These are phyloP conservation scores for Candolleomyces eurysporus DNA, from an alignment of 768 basidiomycete species.

Conservation along the genomic window DNA sequence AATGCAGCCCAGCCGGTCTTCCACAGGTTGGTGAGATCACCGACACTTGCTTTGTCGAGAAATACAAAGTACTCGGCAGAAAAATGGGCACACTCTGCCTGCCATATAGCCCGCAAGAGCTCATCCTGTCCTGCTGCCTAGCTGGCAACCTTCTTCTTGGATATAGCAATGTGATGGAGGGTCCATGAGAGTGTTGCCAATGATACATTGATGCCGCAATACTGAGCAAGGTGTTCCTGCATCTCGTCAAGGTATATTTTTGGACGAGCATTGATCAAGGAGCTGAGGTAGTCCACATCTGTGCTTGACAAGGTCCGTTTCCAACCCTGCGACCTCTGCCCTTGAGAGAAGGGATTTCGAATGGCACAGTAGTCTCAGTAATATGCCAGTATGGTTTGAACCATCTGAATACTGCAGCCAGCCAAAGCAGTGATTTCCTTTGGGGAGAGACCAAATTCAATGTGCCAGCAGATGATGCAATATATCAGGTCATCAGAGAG, in stretches of 20 bases:
- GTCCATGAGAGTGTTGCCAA: slow-evolving; percentile 18
- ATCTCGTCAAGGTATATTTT: slow-evolving; percentile 18
- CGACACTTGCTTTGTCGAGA: neutral
- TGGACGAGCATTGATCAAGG: slow-evolving; percentile 13
- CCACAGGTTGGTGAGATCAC: neutral
- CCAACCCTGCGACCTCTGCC: neutral
- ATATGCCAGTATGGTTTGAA: slow-evolving; percentile 5
- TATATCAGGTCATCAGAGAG: neutral
- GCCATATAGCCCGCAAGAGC: slow-evolving; percentile 5
- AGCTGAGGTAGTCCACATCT: slow-evolving; percentile 14
- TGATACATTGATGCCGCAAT: slow-evolving; percentile 9
- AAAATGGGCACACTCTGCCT: neutral
- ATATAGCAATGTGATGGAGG: slow-evolving; percentile 7
- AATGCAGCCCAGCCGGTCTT: neutral
- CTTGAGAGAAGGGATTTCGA: neutral
- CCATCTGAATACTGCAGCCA: slow-evolving; percentile 8
- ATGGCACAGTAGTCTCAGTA: neutral
- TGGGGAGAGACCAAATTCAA: neutral
- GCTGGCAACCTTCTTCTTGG: neutral
- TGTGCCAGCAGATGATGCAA: neutral
- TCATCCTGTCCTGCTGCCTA: neutral
- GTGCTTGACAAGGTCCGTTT: neutral
- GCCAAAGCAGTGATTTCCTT: slow-evolving; percentile 7
- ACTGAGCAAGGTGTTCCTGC: slow-evolving; percentile 13
- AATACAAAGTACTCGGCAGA: neutral